Evolutionary conservation across 1,139 yeast genomes (phyloP).

Genomic region (Protomyces lactucae-debilis): DNA sequence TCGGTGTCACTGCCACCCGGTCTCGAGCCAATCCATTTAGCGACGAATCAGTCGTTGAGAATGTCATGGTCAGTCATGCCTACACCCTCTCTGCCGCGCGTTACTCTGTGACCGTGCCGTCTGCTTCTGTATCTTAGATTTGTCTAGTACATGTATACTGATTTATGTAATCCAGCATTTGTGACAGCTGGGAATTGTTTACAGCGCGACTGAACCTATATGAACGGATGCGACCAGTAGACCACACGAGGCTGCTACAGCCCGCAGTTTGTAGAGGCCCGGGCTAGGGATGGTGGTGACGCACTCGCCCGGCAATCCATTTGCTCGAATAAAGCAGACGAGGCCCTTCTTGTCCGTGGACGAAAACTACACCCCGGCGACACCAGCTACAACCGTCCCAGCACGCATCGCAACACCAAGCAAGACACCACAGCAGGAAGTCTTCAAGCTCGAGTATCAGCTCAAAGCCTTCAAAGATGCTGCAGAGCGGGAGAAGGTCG

Average conservation of each 20-base stretch:
- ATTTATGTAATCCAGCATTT: no score
- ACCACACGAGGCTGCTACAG: no score
- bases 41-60: constrained; percentile 7
- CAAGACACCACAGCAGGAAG: background rate
- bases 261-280: background rate
- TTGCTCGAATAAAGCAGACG: constrained; percentile 10
- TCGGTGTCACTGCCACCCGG: constrained; percentile 17
- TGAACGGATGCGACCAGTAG: no score
- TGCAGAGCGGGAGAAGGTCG: constrained; percentile 1
- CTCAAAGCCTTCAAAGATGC: constrained; percentile 8
- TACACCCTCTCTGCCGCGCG: constrained; percentile 5
- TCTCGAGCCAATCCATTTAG: constrained; percentile 14
- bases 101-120: background rate
- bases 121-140: no score
- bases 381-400: background rate
- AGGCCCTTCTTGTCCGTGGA: background rate
- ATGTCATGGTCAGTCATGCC: constrained; percentile 9
- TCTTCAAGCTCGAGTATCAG: constrained; percentile 4
- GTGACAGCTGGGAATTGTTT: no score
- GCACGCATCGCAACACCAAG: background rate
- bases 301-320: constrained; percentile 23
- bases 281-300: constrained; percentile 10
- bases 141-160: background rate
- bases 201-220: no score
- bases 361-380: background rate